Evolutionary conservation across 768 basidiomycete species (phyloP), one percentile per base, ranked within the genome.

Genomic region (Rhodotorula toruloides): DNA sequence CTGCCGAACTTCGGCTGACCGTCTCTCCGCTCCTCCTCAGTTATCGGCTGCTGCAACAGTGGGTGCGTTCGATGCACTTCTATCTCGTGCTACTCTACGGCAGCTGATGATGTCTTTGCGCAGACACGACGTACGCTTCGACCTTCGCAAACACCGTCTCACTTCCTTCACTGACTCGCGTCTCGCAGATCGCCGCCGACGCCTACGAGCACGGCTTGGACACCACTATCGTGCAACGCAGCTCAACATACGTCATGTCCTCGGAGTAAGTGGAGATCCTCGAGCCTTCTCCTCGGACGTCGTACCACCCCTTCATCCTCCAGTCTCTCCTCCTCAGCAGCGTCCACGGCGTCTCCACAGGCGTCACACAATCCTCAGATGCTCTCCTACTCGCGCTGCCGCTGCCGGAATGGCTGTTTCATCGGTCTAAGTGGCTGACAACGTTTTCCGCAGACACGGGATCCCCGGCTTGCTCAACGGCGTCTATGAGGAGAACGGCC

Each of bases 121-220:
- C 36, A 19, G 3, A 7, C 49, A 50, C 13, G 49, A 46, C 21
- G 44, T n/a, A n/a, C n/a, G n/a, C n/a, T 46, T 46, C 44, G 19
- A 46, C 44, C 44, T 25, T 46, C 25, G 8, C 44, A 25, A 8
- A 10, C 22, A 14, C 44, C 7, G 32, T 11, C 36, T 42, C 27
- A n/a, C 22, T 25, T 19, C 7, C n/a, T n/a, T 19, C 46, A 11
- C 22, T 29, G 36, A 11, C 25, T 40, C 22, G 6, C 9, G 43
- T 0, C 83, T 83, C 68, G 83, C n/a, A 84, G 54, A 81, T 85
- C 48, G 80, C 81, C 11, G 74, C 79, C 25, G 75, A 76, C 48
- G 67, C 74, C 40, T 68, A 70, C 72, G 72, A 75, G 52, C 46
- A 64, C 31, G 83, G 81, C 3, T 76, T 84, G 46, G 83, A 84